Evolutionary conservation across 306 rosid species (phyloP), one percentile per base, ranked within the genome.

Genomic region (Prosopis cineraria): DNA sequence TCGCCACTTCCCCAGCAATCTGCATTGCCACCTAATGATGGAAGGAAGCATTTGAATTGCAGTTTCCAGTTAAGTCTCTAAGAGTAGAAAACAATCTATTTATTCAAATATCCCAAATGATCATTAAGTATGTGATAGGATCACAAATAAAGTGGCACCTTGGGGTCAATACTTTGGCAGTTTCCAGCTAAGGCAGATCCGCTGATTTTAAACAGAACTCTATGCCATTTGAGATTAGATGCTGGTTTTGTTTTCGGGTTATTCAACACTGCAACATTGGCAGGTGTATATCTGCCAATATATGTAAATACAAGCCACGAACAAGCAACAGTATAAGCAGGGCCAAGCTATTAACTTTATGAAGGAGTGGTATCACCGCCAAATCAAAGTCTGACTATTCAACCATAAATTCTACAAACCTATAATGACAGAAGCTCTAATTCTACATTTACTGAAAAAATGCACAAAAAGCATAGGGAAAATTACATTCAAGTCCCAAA

Each of bases 141-240:
- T 27, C 30, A 40, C 20, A 29, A 45, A 81, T 19, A 73, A 80
- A 77, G n/a, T 7, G 55, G 65, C 76, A 83, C 89, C 89, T 83
- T 74, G 47, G 83, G 85, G 53, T 86, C 89, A 16, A 77, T 86
- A 41, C 77, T 83, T 80, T 83, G 89, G 85, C 85, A 72, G 70
- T 83, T 84, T 73, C 89, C 89, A 45, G 80, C 79, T 55, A 86
- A 77, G 30, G 89, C 89, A 72, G 85, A 68, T 62, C 85, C 89
- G 10, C 87, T 86, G 36, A 86, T 83, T 83, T 83, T 86, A 73
- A 86, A 70, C 78, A 86, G 70, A 37, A 83, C 85, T 74, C 87
- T 83, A 8, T 16, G 79, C 89, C 89, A 80, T 80, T 86, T 86
- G 59, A 80, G 68, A 74, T 83, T 80, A 3, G 76, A 39, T 1